Percentiles rank a stretch among this genome's conserved stretches.
Conservation (phyloP, 73 alveolate genomes). For the Tetrahymena thermophila region DNA sequence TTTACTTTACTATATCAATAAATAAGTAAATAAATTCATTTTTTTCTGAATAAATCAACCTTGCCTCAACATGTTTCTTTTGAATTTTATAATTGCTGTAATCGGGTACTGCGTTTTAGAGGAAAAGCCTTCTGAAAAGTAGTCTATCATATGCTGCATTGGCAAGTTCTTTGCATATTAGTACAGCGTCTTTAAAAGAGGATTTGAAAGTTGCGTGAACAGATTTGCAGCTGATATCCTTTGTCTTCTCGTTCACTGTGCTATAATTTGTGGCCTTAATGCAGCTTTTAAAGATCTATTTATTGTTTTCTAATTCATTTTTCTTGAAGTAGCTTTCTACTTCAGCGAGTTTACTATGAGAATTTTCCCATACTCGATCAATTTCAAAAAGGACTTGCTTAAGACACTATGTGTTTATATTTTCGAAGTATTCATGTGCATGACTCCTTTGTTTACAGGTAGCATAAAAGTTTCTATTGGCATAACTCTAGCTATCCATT, state of each 20-base stretch:
- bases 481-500: background rate
- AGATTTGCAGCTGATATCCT: background rate
- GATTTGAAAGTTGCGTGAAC: background rate
- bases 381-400: background rate
- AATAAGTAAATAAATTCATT: no score
- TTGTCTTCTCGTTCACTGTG: background rate
- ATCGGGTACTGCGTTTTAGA: background rate
- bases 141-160: background rate
- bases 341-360: background rate
- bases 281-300: background rate
- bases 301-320: background rate
- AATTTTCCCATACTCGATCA: background rate
- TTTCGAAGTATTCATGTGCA: background rate
- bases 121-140: background rate
- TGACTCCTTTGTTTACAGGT: background rate
- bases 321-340: background rate
- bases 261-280: background rate
- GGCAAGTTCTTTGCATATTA: background rate
- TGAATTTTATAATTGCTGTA: background rate
- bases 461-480: background rate
- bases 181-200: background rate
- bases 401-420: background rate
- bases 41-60: background rate
- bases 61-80: background rate
- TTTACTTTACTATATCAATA: background rate